phyloP scores from a whole-genome alignment of 1,139 yeast genomes.

The Candida anutae region DNA sequence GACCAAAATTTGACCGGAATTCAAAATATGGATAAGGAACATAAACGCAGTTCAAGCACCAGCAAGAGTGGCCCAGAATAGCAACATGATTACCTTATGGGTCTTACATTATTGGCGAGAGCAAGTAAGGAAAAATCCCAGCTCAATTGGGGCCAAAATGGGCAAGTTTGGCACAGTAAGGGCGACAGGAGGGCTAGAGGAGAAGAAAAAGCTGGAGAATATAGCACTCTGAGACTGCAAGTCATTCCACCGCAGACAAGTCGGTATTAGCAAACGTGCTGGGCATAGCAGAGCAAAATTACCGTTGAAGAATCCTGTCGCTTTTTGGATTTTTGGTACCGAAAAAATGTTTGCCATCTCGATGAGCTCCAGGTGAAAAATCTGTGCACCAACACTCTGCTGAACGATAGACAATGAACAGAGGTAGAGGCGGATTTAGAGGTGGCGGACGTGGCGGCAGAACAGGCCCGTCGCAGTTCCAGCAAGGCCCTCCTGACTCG shows the following conservation, averaged over 20 bases:
- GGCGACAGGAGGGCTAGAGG: no score
- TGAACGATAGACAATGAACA: constrained; percentile 41
- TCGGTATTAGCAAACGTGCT: neutral
- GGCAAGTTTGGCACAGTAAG: no score
- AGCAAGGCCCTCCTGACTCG: constrained; percentile 88
- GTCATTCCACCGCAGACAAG: neutral
- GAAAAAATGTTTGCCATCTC: neutral
- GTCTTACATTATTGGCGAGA: no score
- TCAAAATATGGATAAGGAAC: no score
- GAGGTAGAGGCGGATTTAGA: constrained; percentile 68
- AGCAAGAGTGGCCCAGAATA: no score
- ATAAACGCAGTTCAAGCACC: no score
- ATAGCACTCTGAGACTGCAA: neutral
- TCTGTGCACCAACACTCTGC: neutral
- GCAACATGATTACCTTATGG: no score
- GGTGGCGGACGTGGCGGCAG: constrained; percentile 25
- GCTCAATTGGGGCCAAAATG: no score
- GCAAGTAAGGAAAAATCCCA: no score
- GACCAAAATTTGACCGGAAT: no score
- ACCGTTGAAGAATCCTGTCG: neutral
- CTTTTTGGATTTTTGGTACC: neutral
- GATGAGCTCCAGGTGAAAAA: neutral
- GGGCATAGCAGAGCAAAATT: constrained; percentile 1
- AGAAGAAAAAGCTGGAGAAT: no score
- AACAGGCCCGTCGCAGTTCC: constrained; percentile 45